These are phyloP conservation scores for Fragaria ananassa DNA, from an alignment of 306 rosid species.

Conservation along the genomic window DNA sequence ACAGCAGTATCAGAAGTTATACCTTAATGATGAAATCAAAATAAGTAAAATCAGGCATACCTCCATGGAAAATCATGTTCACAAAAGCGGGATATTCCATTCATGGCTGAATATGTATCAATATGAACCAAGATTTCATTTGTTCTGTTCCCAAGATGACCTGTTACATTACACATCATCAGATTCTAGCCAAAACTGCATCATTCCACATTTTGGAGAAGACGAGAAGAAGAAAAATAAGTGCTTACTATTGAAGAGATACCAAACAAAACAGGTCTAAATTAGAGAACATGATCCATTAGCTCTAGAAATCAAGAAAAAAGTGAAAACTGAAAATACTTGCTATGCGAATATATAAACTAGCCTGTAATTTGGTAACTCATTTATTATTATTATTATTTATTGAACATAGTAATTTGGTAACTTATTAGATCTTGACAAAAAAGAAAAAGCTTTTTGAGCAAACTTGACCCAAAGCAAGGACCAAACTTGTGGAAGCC, in stretches of 20 bases:
- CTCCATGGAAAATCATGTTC: constrained; percentile 79
- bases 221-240: background rate
- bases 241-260: background rate
- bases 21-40: constrained; percentile 1
- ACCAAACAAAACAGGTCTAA: background rate
- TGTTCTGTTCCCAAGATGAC: constrained; percentile 38
- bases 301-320: background rate
- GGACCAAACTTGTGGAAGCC: background rate
- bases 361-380: background rate
- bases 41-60: constrained; percentile 37
- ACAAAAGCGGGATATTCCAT: constrained; percentile 90
- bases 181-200: constrained; percentile 16
- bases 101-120: constrained; percentile 97
- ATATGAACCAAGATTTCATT: constrained; percentile 72
- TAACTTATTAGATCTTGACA: background rate
- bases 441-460: background rate
- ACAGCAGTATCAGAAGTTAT: background rate
- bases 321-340: background rate
- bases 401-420: no score
- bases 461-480: background rate
- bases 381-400: no score
- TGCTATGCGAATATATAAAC: background rate
- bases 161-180: constrained; percentile 37
- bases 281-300: background rate
- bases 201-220: background rate